A percentile compares a stretch with the other conserved stretches of the same genome.
Conservation (phyloP, 805 yeast species). For the Metschnikowia corniflorae region DNA sequence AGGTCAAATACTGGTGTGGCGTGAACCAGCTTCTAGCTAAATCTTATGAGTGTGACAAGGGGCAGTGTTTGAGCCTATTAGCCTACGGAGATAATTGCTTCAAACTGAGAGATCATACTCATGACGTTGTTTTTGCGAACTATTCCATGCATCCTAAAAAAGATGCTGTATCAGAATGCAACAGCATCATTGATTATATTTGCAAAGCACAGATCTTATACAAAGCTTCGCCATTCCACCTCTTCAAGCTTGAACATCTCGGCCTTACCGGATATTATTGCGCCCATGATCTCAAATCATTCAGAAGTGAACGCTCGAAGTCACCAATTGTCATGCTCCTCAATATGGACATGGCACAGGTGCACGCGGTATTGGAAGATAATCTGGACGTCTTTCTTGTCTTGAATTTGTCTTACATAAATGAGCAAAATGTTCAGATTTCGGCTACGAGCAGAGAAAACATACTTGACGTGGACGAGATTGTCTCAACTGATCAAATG, state of each 20-base stretch:
- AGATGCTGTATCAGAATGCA: conserved; percentile 16
- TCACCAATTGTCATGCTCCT: conserved; percentile 66
- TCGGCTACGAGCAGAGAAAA: conserved; percentile 12
- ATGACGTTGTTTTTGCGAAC: conserved; percentile 22
- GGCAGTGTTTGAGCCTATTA: conserved; percentile 27
- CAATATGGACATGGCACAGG: conserved; percentile 46
- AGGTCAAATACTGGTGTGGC: conserved; percentile 64
- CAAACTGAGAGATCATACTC: conserved; percentile 17
- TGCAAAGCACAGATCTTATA: conserved; percentile 69
- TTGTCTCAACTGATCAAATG: conserved; percentile 22
- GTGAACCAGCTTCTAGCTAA: conserved; percentile 55
- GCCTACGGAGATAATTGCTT: conserved; percentile 27
- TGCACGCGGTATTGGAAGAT: conserved; percentile 29
- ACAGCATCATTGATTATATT: conserved; percentile 51
- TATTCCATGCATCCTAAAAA: conserved; percentile 23
- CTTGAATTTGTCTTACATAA: conserved; percentile 43
- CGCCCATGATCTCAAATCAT: conserved; percentile 60
- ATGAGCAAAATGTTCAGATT: conserved; percentile 22
- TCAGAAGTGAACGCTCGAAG: conserved; percentile 50
- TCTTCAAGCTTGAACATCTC: conserved; percentile 51
- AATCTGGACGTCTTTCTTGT: conserved; percentile 42
- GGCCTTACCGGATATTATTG: conserved; percentile 51
- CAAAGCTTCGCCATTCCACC: conserved; percentile 82
- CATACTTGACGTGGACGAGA: conserved; percentile 20
- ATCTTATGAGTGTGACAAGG: conserved; percentile 31